These are phyloP conservation scores for Amaranthus hypochondriacus DNA, from an alignment of 148 eudicot genomes.

Conservation along the genomic window DNA sequence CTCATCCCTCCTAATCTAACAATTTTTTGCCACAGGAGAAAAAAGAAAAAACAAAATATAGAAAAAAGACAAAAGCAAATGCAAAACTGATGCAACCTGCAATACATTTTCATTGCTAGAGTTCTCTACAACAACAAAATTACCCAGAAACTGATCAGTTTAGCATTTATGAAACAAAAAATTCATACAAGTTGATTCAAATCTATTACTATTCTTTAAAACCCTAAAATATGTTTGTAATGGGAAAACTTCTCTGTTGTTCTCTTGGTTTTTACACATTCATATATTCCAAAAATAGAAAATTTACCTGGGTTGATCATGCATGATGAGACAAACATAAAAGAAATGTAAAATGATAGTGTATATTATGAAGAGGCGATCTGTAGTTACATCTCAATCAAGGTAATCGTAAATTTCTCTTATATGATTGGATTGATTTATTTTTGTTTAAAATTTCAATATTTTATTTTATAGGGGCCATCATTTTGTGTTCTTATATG, in stretches of 20 bases:
- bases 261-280: neutral
- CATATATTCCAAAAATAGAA: neutral
- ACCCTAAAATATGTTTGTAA: too few relatives aligned
- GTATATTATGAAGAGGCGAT: slow-evolving; percentile 6
- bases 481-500: slow-evolving; percentile 9
- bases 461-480: slow-evolving; percentile 12
- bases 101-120: neutral
- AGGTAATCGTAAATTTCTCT: neutral
- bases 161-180: neutral
- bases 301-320: slow-evolving; percentile 8
- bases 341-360: neutral
- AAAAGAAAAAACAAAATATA: too few relatives aligned
- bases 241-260: neutral
- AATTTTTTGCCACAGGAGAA: too few relatives aligned
- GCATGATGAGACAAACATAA: slow-evolving; percentile 11
- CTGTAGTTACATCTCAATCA: slow-evolving; percentile 14
- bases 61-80: neutral
- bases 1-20: too few relatives aligned
- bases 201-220: neutral
- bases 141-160: too few relatives aligned
- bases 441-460: slow-evolving; percentile 2
- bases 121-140: too few relatives aligned
- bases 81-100: slow-evolving; percentile 1
- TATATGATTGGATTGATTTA: neutral
- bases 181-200: neutral